Evolutionary conservation across 306 rosid species (phyloP).

Genomic region (Trifolium pratense): DNA sequence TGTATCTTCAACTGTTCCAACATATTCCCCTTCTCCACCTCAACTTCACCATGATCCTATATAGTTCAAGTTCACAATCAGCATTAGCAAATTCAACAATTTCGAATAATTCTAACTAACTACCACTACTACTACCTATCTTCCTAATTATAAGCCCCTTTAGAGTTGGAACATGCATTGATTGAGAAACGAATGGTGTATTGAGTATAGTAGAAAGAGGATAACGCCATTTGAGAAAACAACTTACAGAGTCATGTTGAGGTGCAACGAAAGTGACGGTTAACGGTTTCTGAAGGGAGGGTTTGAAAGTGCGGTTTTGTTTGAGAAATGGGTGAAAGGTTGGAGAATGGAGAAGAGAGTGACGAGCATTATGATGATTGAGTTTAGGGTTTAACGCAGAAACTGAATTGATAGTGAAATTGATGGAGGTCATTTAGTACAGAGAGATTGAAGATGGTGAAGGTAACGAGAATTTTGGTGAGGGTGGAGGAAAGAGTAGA

Average conservation of each 20-base stretch:
- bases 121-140: too few relatives aligned
- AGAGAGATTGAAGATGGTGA: constrained; percentile 29
- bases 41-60: constrained; percentile 60
- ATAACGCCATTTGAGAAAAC: constrained; percentile 17
- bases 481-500: neutral
- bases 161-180: constrained; percentile 8
- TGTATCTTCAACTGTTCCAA: constrained; percentile 74
- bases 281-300: constrained; percentile 45
- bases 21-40: constrained; percentile 56
- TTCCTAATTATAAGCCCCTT: neutral
- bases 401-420: constrained; percentile 61
- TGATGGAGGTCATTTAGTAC: constrained; percentile 37
- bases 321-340: constrained; percentile 57
- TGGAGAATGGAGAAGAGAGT: constrained; percentile 28
- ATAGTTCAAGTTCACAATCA: constrained; percentile 37
- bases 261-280: constrained; percentile 56
- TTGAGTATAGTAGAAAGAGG: neutral
- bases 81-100: constrained; percentile 15
- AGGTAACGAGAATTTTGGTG: constrained; percentile 35
- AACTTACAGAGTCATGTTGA: constrained; percentile 69
- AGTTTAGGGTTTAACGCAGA: constrained; percentile 68
- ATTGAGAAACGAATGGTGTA: neutral
- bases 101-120: neutral
- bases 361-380: constrained; percentile 17
- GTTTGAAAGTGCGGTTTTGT: constrained; percentile 37